A percentile compares a stretch with the other conserved stretches of the same genome.
Evolutionary conservation across 306 rosid genomes (phyloP).

Genomic region (Cicer chorassanicum): DNA sequence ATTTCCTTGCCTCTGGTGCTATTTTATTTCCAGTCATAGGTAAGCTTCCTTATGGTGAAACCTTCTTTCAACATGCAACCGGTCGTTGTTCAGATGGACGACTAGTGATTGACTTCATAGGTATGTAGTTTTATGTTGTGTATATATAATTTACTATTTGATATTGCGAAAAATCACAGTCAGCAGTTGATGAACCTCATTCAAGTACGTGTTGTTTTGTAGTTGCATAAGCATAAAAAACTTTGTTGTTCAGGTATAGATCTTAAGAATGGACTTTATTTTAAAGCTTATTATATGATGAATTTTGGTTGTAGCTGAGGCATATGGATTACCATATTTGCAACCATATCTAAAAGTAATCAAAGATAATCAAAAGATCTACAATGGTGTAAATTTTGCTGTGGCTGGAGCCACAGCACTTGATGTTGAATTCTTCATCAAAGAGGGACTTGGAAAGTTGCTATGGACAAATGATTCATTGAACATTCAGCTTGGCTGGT

Average conservation of each 20-base stretch:
- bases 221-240: too few species aligned
- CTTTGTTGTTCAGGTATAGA: too few species aligned
- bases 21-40: constrained; percentile 57
- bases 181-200: neutral
- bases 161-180: neutral
- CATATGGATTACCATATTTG: constrained; percentile 63
- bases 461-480: constrained; percentile 63
- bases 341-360: constrained; percentile 57
- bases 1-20: constrained; percentile 61
- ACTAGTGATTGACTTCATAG: constrained; percentile 67
- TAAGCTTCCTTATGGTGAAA: constrained; percentile 70
- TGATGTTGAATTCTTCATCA: constrained; percentile 55
- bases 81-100: constrained; percentile 83
- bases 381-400: constrained; percentile 69
- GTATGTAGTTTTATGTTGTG: neutral
- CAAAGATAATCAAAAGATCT: constrained; percentile 38
- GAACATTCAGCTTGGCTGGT: constrained; percentile 73
- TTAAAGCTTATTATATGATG: neutral
- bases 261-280: too few species aligned
- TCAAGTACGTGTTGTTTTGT: too few species aligned
- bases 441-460: constrained; percentile 39
- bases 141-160: too few species aligned
- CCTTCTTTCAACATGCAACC: constrained; percentile 69
- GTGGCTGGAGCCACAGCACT: constrained; percentile 85
- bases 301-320: constrained; percentile 59